Conservation (phyloP, 73 alveolate species). For the Uronychia binucleata region DNA sequence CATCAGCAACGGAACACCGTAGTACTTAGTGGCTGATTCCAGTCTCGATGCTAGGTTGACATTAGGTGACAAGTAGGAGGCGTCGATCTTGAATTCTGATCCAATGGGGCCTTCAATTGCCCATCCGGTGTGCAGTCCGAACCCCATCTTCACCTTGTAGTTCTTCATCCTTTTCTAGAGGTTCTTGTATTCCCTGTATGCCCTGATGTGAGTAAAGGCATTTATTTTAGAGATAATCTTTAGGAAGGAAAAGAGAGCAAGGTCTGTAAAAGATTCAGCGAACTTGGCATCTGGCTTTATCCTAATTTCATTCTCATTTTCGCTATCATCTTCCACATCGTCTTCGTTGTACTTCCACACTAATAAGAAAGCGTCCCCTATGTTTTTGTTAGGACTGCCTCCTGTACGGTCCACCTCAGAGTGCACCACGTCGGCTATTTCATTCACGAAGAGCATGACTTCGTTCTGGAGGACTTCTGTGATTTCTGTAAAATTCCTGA, state of each 20-base stretch:
- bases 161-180: conserved; percentile 53
- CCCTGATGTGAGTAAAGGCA: conserved; percentile 78
- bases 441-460: conserved; percentile 85
- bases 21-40: conserved; percentile 50
- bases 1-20: conserved; percentile 54
- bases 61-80: conserved; percentile 67
- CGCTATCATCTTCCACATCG: conserved; percentile 21
- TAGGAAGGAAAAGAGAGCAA: conserved; percentile 82
- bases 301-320: conserved; percentile 60
- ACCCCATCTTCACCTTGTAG: conserved; percentile 69
- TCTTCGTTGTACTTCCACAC: conserved; percentile 80
- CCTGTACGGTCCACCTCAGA: conserved; percentile 80
- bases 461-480: conserved; percentile 73
- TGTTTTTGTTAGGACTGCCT: conserved; percentile 87
- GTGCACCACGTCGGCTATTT: conserved; percentile 80
- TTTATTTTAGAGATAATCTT: conserved; percentile 85
- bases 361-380: conserved; percentile 86
- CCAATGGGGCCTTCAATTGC: conserved; percentile 83
- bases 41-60: conserved; percentile 59
- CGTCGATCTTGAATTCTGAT: conserved; percentile 74
- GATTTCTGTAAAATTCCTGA: conserved; percentile 81
- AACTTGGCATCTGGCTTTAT: too few relatives aligned
- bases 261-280: conserved; percentile 86
- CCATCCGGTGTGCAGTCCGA: conserved; percentile 84
- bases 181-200: conserved; percentile 70